Conservation (phyloP, 129 eudicot species). For the Calendula officinalis region DNA sequence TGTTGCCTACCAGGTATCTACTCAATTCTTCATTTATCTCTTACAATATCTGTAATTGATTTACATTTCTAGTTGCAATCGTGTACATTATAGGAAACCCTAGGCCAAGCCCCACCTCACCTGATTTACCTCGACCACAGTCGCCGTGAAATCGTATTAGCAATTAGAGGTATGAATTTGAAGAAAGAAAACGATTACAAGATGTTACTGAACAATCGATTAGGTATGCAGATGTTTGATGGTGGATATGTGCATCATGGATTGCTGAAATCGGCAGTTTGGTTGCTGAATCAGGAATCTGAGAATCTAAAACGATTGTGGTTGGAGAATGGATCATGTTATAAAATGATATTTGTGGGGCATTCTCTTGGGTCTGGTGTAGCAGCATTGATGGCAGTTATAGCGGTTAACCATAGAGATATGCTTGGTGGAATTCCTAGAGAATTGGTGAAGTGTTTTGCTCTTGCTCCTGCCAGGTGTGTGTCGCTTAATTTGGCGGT, state of each 20-base stretch:
- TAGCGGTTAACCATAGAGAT: constrained; percentile 59
- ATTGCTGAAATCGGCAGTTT: constrained; percentile 59
- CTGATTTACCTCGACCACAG: constrained; percentile 58
- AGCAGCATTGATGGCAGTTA: constrained; percentile 64
- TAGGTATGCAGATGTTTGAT: constrained; percentile 78
- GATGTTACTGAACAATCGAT: constrained; percentile 47
- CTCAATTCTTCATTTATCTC: constrained; percentile 3
- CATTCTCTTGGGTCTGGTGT: constrained; percentile 88
- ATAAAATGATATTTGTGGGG: constrained; percentile 66
- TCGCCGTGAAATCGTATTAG: constrained; percentile 55
- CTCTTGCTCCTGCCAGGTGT: constrained; percentile 74
- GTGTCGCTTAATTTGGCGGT: too few species aligned
- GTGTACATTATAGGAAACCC: constrained; percentile 34
- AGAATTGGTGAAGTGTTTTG: constrained; percentile 53
- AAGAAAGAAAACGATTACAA: constrained; percentile 56
- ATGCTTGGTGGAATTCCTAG: constrained; percentile 61
- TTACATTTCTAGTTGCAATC: too few species aligned
- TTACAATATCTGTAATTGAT: too few species aligned
- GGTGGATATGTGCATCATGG: constrained; percentile 94
- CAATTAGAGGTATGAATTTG: constrained; percentile 63
- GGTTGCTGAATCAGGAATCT: constrained; percentile 61
- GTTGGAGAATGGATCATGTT: constrained; percentile 60
- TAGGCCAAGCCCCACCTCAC: constrained; percentile 73
- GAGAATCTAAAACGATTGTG: constrained; percentile 55
- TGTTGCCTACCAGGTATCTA: too few species aligned